phyloP scores from a whole-genome alignment of 176 grass and related monocot genomes.

The Eremochloa ophiuroides region DNA sequence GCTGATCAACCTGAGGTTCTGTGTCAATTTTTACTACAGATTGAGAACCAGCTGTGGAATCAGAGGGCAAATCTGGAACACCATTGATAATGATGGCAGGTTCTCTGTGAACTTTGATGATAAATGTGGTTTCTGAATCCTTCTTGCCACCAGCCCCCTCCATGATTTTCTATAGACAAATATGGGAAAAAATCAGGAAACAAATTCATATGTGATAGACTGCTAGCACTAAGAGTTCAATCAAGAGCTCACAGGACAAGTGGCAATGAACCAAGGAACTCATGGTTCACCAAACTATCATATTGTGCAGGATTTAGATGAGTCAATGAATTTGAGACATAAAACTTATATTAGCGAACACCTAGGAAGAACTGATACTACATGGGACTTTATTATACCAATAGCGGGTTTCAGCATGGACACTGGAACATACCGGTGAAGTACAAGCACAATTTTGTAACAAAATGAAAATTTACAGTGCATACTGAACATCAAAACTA shows the following conservation, averaged over 20 bases:
- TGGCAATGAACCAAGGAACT: conserved; percentile 1
- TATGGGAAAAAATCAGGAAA: conserved; percentile 22
- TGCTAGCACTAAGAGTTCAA: neutral
- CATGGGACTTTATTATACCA: neutral
- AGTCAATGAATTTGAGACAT: neutral
- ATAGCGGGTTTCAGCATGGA: neutral
- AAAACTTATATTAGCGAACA: neutral
- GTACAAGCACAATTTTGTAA: neutral
- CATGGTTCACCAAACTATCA: conserved; percentile 16
- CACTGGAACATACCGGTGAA: neutral
- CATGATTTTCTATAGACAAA: conserved; percentile 40
- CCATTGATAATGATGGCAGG: conserved; percentile 84
- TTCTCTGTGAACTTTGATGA: conserved; percentile 64
- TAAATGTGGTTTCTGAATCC: conserved; percentile 37
- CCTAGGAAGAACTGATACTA: neutral
- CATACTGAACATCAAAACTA: neutral
- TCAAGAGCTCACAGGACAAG: conserved; percentile 5
- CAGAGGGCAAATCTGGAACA: conserved; percentile 47
- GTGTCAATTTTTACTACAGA: conserved; percentile 9
- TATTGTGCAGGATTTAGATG: neutral
- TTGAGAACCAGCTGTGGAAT: conserved; percentile 15
- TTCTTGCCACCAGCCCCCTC: conserved; percentile 19
- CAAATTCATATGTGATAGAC: conserved; percentile 9
- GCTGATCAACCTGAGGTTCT: conserved; percentile 52
- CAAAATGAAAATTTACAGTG: neutral